These are phyloP conservation scores for Ensete ventricosum DNA, from an alignment of 176 grass and related monocot genomes.

Conservation along the genomic window DNA sequence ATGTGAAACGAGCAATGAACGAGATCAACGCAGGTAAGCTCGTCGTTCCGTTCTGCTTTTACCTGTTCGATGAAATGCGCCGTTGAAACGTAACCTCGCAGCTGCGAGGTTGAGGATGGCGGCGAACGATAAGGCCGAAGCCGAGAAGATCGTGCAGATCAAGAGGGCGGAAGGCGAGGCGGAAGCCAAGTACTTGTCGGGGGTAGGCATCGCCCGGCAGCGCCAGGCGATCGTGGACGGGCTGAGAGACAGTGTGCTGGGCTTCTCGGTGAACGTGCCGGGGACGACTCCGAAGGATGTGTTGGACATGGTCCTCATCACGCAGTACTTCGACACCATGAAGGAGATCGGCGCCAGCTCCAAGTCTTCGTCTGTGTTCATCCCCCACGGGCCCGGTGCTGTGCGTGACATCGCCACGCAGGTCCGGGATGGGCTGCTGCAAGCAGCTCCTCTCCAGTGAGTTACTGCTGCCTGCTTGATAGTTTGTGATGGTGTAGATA, in stretches of 20 bases:
- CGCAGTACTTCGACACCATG: conserved; percentile 20
- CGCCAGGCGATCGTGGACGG: conserved; percentile 13
- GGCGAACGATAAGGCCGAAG: conserved; percentile 12
- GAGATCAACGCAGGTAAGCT: conserved; percentile 12
- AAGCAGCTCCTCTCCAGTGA: neutral
- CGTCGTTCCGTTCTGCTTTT: neutral
- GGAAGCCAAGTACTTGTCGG: conserved; percentile 12
- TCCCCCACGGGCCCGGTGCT: conserved; percentile 6
- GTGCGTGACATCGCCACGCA: neutral
- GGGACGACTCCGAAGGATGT: conserved; percentile 16
- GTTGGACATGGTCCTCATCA: conserved; percentile 12
- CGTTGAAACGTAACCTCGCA: neutral
- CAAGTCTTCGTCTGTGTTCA: conserved; percentile 2
- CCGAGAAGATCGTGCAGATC: conserved; percentile 17
- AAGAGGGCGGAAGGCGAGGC: conserved; percentile 11
- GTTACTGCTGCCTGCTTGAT: too few species aligned
- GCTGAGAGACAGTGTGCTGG: conserved; percentile 10
- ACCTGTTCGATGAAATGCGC: neutral
- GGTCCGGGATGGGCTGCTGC: conserved; percentile 5
- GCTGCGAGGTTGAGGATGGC: conserved; percentile 2
- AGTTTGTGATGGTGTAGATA: too few species aligned
- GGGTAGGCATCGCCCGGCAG: conserved; percentile 5
- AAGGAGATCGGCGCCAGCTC: conserved; percentile 10
- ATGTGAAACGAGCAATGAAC: conserved; percentile 13
- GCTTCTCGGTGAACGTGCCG: conserved; percentile 12